Base-by-base conservation (phyloP, 2,329 filamentous ascomycete species). In the Cladorrhinum sp. region DNA sequence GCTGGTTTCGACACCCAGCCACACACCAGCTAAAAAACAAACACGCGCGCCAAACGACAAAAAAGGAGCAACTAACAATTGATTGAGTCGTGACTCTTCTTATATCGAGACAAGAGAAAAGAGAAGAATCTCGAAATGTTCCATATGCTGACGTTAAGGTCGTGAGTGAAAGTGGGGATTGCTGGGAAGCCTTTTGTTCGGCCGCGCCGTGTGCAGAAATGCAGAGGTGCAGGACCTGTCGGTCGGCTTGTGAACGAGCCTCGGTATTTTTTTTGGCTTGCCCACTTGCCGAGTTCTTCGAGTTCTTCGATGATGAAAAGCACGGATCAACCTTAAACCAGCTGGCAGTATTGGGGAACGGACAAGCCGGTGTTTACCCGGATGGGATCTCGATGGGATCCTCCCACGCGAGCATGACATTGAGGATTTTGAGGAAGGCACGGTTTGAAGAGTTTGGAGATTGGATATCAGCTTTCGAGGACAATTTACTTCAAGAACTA, bases 201-300 rank as follows among this genome's bases (percentile, higher is more conserved):
- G 57, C 23, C n/a, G n/a, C n/a, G n/a, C n/a, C n/a, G n/a, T n/a
- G 24, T 50, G 63, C 58, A 55, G 63, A 53, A 60, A 48, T 32
- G 29, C 3, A 45, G 41, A 9, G 41, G 5, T 41, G 36, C 36
- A 41, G 16, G 16, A n/a, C 25, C 5, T 5, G 4, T 36, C 32
- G 41, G 41, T 22, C 50, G 62, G 62, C 62, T 62, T 52, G 61
- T 62, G 62, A 67, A 62, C 41, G 32, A 45, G 41, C 65, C 65
- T 67, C 65, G 65, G 65, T 62, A 65, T 53, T 45, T 45, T 41
- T 61, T 55, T 61, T 36, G 25, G n/a, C n/a, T 24, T 36, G 45
- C 16, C 45, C 22, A 23, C 50, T 57, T 62, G 58, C 59, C 57
- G 41, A 45, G 41, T 45, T 45, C 41, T 22, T 20, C 10, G 6